Percentiles rank a stretch among this genome's conserved stretches.
Evolutionary conservation across 257 asterid genomes (phyloP).

Genomic region (Misopates orontium): DNA sequence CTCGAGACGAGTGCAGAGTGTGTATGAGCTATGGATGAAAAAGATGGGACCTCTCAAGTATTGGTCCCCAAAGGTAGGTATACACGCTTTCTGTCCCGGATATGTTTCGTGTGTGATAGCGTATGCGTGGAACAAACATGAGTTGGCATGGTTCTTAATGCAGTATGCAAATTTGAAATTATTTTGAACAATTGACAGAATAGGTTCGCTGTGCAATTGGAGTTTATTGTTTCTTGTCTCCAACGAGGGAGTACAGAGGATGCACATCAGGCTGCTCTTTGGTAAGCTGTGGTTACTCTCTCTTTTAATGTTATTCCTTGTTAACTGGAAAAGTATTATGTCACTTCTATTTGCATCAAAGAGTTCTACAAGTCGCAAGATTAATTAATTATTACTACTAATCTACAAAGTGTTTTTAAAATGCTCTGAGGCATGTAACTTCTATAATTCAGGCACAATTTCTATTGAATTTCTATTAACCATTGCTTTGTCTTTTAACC

Average conservation of each 20-base stretch:
- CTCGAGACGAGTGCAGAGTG: constrained; percentile 36
- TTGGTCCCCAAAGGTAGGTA: constrained; percentile 50
- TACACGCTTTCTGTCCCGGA: neutral
- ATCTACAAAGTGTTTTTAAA: too few relatives aligned
- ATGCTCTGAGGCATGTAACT: neutral
- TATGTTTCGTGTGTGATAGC: neutral
- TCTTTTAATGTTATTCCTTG: neutral
- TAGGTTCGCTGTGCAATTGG: constrained; percentile 60
- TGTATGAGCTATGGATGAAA: constrained; percentile 69
- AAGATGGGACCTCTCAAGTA: constrained; percentile 49
- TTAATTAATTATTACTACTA: too few relatives aligned
- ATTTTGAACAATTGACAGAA: constrained; percentile 51
- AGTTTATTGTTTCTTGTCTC: constrained; percentile 56
- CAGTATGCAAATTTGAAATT: neutral
- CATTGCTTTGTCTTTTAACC: constrained; percentile 18
- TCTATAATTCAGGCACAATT: constrained; percentile 9
- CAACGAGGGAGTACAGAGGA: constrained; percentile 44
- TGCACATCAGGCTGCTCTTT: constrained; percentile 53
- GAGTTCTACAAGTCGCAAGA: too few relatives aligned
- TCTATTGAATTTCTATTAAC: constrained; percentile 6
- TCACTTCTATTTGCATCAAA: constrained; percentile 3
- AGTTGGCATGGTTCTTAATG: neutral
- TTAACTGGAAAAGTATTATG: neutral
- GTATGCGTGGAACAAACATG: too few relatives aligned
- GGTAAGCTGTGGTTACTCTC: constrained; percentile 40